Conservation (phyloP, 495 filamentous ascomycete genomes). For the Parathielavia hyrcaniae region DNA sequence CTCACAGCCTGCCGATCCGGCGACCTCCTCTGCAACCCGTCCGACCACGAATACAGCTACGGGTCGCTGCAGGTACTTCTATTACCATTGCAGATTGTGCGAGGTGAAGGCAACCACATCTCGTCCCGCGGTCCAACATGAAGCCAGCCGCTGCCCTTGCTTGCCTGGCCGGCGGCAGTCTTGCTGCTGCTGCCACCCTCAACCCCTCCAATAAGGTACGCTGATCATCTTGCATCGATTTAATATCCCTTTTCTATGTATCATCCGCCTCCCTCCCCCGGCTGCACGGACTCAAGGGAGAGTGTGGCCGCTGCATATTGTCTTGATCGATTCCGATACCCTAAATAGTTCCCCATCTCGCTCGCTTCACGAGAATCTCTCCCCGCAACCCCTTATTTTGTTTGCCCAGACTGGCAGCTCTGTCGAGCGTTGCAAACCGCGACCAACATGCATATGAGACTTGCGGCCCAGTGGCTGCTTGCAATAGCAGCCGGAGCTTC, state of each 20-base stretch:
- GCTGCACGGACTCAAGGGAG: not conserved
- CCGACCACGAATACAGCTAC: too few relatives aligned
- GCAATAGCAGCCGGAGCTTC: slow-evolving; percentile 11
- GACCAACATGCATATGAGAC: slow-evolving; percentile 24
- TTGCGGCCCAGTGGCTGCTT: slow-evolving; percentile 22
- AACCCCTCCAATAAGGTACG: slow-evolving; percentile 14
- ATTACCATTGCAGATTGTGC: too few relatives aligned
- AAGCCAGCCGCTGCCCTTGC: slow-evolving; percentile 21
- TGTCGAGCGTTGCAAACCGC: slow-evolving; percentile 14
- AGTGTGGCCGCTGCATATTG: not conserved
- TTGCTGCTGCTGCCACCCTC: slow-evolving; percentile 17
- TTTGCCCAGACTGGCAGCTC: slow-evolving; percentile 15
- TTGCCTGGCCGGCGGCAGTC: slow-evolving; percentile 19
- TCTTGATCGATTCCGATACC: not conserved
- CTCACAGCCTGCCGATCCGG: not conserved
- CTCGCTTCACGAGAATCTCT: not conserved
- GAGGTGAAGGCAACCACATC: slow-evolving; percentile 3
- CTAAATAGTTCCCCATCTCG: not conserved
- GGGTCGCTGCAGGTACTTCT: not conserved
- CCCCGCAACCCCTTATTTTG: slow-evolving; percentile 15
- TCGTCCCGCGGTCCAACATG: slow-evolving; percentile 11
- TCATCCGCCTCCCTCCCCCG: not conserved
- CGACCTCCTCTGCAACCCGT: not conserved
- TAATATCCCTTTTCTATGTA: not conserved
- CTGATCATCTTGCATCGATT: not conserved